A percentile compares a stretch with the other conserved stretches of the same genome.
Evolutionary conservation across 768 basidiomycete species (phyloP).

Genomic region (Naganishia antarctica): DNA sequence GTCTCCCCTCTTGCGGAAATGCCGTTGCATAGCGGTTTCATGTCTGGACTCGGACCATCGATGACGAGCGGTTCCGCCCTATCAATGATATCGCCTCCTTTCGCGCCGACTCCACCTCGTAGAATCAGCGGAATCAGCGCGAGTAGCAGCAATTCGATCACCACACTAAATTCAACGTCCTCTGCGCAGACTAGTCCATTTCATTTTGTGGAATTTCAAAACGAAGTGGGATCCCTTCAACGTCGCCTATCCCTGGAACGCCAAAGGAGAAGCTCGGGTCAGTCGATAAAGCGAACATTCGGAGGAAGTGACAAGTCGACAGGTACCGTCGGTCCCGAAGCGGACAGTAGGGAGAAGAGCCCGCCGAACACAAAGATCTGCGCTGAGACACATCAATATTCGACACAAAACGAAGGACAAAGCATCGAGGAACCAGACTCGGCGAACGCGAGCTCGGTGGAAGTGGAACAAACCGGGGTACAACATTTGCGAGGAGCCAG

Average conservation of each 20-base stretch:
- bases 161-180: conserved; percentile 1
- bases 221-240: conserved; percentile 6
- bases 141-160: not conserved
- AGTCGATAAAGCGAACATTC: not conserved
- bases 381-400: too few species aligned
- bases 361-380: not conserved
- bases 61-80: not conserved
- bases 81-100: not conserved
- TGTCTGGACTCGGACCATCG: not conserved
- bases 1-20: not conserved
- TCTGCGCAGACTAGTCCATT: conserved; percentile 10
- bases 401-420: not conserved
- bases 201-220: conserved; percentile 11
- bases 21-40: not conserved
- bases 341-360: not conserved
- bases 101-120: not conserved
- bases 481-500: conserved; percentile 6
- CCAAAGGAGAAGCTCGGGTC: conserved; percentile 6
- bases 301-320: not conserved
- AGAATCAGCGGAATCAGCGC: not conserved
- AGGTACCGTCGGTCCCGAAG: not conserved
- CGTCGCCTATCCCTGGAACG: conserved; percentile 1
- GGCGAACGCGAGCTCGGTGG: not conserved
- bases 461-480: not conserved
- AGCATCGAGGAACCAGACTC: not conserved